These are phyloP conservation scores for Flaveria trinervia DNA, from an alignment of 129 eudicot species.

Conservation along the genomic window DNA sequence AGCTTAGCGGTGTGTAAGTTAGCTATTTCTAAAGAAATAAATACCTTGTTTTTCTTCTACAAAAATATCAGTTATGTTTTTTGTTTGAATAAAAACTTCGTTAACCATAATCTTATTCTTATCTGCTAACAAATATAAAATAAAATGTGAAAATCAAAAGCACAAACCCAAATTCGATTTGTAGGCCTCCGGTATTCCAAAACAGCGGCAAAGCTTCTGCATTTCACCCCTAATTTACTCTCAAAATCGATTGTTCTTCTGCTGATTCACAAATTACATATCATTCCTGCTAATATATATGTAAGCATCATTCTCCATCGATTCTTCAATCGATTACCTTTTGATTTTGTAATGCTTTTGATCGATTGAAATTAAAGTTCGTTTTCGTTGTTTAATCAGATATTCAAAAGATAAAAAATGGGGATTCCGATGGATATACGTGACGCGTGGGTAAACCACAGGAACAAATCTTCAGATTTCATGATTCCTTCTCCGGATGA, in stretches of 20 bases:
- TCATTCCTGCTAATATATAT: neutral
- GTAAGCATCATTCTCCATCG: slow-evolving; percentile 13
- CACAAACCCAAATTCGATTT: slow-evolving; percentile 23
- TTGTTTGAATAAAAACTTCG: no score
- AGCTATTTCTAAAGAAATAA: no score
- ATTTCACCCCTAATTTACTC: no score
- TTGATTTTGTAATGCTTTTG: neutral
- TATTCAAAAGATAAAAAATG: slow-evolving; percentile 32
- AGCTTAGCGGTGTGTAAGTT: no score
- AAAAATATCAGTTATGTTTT: no score
- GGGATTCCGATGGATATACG: slow-evolving; percentile 59
- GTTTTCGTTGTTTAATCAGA: neutral
- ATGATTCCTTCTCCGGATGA: slow-evolving; percentile 66
- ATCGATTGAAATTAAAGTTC: neutral
- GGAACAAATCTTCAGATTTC: slow-evolving; percentile 29
- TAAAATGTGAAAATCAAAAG: neutral
- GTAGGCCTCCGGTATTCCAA: slow-evolving; percentile 22
- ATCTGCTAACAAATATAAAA: no score
- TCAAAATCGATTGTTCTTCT: neutral
- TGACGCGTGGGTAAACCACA: slow-evolving; percentile 46
- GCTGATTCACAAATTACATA: neutral
- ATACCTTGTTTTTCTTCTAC: no score
- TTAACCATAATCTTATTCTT: neutral
- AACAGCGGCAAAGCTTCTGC: slow-evolving; percentile 13
- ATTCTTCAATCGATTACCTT: neutral